Conservation (phyloP, 345 rosid species). For the Eucalyptus grandis region DNA sequence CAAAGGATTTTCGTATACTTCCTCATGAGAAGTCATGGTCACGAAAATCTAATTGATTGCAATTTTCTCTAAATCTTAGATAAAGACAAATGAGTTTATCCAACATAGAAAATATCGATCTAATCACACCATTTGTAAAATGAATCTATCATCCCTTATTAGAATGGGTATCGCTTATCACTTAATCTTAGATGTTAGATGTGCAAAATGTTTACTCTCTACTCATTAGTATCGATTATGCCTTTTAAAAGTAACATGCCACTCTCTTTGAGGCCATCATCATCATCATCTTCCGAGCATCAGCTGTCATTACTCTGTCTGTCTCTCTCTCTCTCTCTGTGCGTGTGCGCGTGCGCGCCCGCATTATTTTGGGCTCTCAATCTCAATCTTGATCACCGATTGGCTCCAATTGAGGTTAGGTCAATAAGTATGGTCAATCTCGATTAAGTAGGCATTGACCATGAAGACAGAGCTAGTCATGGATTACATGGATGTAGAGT, state of each 20-base stretch:
- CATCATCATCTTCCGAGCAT: background rate
- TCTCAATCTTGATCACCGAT: background rate
- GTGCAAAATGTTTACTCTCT: background rate
- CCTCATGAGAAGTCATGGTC: background rate
- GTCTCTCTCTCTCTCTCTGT: background rate
- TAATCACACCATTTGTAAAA: background rate
- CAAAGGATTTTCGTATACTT: background rate
- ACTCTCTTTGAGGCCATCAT: background rate
- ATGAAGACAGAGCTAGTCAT: background rate
- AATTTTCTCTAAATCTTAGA: background rate
- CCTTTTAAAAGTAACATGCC: background rate
- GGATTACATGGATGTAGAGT: background rate
- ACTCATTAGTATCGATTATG: background rate
- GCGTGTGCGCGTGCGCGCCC: rapidly evolving
- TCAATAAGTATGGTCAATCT: background rate
- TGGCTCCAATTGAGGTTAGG: background rate
- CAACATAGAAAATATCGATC: background rate
- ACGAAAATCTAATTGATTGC: background rate
- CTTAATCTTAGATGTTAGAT: background rate
- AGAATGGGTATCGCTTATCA: background rate
- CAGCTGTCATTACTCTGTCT: background rate
- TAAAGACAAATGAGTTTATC: background rate
- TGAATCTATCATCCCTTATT: background rate
- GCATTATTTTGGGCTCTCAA: background rate
- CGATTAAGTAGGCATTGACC: background rate